Percentiles rank a stretch among this genome's conserved stretches.
Evolutionary conservation across 495 filamentous ascomycete species (phyloP).

Genomic region (Penicillium pancosmium): DNA sequence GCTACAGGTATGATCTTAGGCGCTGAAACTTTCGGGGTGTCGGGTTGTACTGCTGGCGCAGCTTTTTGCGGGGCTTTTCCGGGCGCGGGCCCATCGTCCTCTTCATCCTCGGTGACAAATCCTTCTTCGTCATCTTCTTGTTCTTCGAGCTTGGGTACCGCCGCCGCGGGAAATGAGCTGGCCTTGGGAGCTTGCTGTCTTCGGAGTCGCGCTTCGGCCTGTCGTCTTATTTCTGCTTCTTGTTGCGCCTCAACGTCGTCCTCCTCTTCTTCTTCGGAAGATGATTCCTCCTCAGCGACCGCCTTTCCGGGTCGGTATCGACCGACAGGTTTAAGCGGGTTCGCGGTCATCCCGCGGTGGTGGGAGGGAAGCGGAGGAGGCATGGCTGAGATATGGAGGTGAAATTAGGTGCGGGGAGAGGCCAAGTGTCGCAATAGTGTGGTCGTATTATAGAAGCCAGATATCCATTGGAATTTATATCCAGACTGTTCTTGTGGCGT

Average conservation of each 20-base stretch:
- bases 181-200: conserved; percentile 59
- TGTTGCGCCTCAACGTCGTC: conserved; percentile 53
- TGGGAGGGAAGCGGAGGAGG: conserved; percentile 54
- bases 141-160: conserved; percentile 35
- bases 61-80: conserved; percentile 35
- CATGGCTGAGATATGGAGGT: conserved; percentile 51
- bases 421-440: background rate
- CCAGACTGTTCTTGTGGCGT: background rate
- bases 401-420: background rate
- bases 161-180: conserved; percentile 58
- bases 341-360: conserved; percentile 92
- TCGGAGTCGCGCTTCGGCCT: conserved; percentile 34
- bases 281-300: conserved; percentile 66
- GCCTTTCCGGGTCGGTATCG: conserved; percentile 88
- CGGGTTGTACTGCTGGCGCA: conserved; percentile 22
- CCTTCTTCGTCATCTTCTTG: conserved; percentile 67
- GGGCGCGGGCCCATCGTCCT: conserved; percentile 38
- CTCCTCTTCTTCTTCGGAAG: conserved; percentile 61
- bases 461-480: background rate
- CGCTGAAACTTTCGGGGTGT: conserved; percentile 6
- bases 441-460: background rate
- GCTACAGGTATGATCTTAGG: conserved; percentile 7
- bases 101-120: conserved; percentile 71
- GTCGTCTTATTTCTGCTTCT: conserved; percentile 38
- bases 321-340: conserved; percentile 72